Base-by-base conservation (phyloP, 140 eudicot genomes). In the Anethum foeniculum region DNA sequence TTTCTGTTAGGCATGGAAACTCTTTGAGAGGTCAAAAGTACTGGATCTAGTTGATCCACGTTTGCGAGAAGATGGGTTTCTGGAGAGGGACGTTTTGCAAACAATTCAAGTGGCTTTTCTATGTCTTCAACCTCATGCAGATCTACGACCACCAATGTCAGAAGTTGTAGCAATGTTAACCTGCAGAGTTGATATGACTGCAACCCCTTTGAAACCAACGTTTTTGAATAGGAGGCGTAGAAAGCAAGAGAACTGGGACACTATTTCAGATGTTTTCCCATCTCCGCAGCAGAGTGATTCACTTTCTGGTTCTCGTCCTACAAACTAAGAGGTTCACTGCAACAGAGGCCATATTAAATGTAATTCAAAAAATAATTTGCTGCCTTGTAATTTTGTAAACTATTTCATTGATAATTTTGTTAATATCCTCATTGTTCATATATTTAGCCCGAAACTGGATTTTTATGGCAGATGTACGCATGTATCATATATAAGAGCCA, bases 141-240 rank as follows among this genome's bases (percentile, higher is more conserved):
- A 84, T 87, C 81, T 83, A 71, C 84, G 97, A 73, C 97, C 94
- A 43, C 89, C 94, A 3, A 92, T 91, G 96, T 91, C 96, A 19
- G 92, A 91, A 83, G 76, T 91, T 49, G 96, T 91, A n/a, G 96
- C 93, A 16, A 87, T 89, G 91, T 78, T 91, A 78, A 86, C 92
- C 13, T 87, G 92, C 86, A 91, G 88, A 68, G 85, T 82, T 54
- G 90, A 88, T 75, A 79, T 78, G 79, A 78, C 80, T 21, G 82
- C 62, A 28, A 86, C 89, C n/a, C 96, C 96, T 51, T 56, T 85
- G 65, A 87, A 75, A 83, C 96, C 96, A 2, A 77, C 93, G 0
- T 91, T 91, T 77, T 88, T 89, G 76, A 85, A 76, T 21, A 83
- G 91, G 79, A 73, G 86, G 76, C 83, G 77, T 25, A 77, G 91